Conservation (phyloP, 441 rosid species). For the Hura crepitans region DNA sequence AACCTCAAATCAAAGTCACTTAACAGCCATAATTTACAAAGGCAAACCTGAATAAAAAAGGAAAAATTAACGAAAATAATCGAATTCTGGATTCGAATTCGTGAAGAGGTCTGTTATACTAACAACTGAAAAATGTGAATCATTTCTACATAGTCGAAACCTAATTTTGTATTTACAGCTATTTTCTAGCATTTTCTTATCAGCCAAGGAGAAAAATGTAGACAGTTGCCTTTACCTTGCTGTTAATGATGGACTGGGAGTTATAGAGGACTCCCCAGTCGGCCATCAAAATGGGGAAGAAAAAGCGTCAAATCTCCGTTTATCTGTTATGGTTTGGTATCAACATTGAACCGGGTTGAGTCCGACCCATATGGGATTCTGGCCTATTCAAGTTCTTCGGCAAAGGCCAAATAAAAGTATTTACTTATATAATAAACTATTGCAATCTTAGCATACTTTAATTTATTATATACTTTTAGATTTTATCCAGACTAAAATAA, state of each 20-base stretch:
- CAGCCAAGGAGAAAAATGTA: not conserved
- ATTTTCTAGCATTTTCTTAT: not conserved
- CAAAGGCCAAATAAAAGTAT: too few relatives aligned
- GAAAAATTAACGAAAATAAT: not conserved
- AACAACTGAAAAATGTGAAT: not conserved
- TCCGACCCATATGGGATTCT: too few relatives aligned
- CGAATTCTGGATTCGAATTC: too few relatives aligned
- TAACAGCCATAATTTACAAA: not conserved
- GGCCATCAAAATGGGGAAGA: constrained; percentile 10
- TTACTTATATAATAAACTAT: too few relatives aligned
- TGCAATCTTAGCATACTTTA: too few relatives aligned
- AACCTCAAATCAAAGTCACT: not conserved
- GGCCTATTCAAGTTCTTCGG: too few relatives aligned
- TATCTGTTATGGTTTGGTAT: too few relatives aligned
- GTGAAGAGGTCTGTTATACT: not conserved
- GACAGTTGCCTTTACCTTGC: not conserved
- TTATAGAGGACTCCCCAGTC: not conserved
- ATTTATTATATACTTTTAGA: too few relatives aligned
- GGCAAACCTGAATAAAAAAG: not conserved
- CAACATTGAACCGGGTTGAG: too few relatives aligned
- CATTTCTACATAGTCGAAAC: not conserved
- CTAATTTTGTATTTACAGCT: not conserved
- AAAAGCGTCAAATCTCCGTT: not conserved
- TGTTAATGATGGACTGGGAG: not conserved
- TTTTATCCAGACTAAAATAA: too few relatives aligned